These are phyloP conservation scores for Pseudonitzschia multiseries DNA, from an alignment of 108 stramenopile genomes.

Conservation along the genomic window DNA sequence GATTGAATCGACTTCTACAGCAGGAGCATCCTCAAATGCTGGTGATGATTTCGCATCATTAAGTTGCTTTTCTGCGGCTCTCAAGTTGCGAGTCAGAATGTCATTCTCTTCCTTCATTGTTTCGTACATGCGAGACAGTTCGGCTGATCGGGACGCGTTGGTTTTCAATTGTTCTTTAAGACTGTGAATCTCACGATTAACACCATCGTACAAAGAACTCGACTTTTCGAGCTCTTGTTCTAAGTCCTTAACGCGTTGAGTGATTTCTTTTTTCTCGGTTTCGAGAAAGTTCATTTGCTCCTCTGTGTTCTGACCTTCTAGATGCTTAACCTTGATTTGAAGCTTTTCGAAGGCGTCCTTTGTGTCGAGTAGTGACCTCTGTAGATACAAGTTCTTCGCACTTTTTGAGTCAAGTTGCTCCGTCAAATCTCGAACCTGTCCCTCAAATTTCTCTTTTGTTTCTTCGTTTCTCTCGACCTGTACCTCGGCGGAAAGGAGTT, in stretches of 20 bases:
- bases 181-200: neutral
- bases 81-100: slow-evolving; percentile 5
- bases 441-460: neutral
- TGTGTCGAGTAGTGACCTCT: neutral
- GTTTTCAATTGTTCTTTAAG: slow-evolving; percentile 3
- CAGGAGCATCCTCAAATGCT: neutral
- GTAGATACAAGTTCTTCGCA: slow-evolving; percentile 4
- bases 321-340: neutral
- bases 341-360: neutral
- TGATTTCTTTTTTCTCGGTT: neutral
- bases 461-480: neutral
- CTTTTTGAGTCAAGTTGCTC: slow-evolving; percentile 8
- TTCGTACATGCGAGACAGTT: slow-evolving; percentile 8
- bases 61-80: neutral
- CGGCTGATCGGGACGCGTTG: neutral
- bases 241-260: neutral
- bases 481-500: neutral
- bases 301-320: neutral
- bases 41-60: neutral
- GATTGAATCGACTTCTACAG: neutral
- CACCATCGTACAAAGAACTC: neutral
- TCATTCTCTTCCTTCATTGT: slow-evolving; percentile 13
- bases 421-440: slow-evolving; percentile 11
- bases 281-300: neutral
- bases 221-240: slow-evolving; percentile 5